phyloP scores from a whole-genome alignment of 768 basidiomycete genomes.

The Podaxis sp. region DNA sequence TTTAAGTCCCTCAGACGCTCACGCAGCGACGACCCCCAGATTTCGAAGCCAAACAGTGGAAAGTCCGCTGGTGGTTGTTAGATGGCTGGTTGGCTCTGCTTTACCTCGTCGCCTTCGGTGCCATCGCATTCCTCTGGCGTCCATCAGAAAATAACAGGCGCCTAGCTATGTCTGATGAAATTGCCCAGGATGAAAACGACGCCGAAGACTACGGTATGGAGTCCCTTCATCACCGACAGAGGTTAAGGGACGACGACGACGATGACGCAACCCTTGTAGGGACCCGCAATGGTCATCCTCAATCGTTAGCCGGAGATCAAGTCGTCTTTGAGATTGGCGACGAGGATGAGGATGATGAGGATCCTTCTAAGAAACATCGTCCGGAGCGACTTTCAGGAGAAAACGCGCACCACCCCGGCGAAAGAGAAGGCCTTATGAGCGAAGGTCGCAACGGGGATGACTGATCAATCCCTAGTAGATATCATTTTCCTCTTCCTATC shows the following conservation, averaged over 20 bases:
- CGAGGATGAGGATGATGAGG: constrained; percentile 60
- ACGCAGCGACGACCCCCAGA: constrained; percentile 40
- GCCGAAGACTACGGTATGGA: constrained; percentile 92
- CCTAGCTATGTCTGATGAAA: constrained; percentile 95
- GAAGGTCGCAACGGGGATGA: constrained; percentile 17
- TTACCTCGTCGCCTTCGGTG: constrained; percentile 76
- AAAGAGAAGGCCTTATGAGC: constrained; percentile 67
- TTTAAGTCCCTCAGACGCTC: constrained; percentile 2
- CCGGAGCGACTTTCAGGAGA: constrained; percentile 44
- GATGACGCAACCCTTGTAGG: constrained; percentile 77
- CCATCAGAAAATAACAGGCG: constrained; percentile 88
- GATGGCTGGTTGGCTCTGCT: constrained; percentile 93
- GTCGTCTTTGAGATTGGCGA: constrained; percentile 93
- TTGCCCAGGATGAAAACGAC: constrained; percentile 92
- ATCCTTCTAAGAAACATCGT: constrained; percentile 48
- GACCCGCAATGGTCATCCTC: constrained; percentile 46
- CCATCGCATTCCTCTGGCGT: constrained; percentile 90
- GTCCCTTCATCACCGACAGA: constrained; percentile 57
- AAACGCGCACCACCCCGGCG: constrained; percentile 46
- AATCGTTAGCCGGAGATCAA: constrained; percentile 54
- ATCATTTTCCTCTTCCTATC: not conserved
- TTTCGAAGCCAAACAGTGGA: constrained; percentile 91
- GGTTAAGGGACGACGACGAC: constrained; percentile 55
- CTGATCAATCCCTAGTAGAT: constrained; percentile 12
- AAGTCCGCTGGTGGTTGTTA: constrained; percentile 90